Evolutionary conservation across 805 yeast genomes (phyloP).

Genomic region (Saturnispora ahearnii): DNA sequence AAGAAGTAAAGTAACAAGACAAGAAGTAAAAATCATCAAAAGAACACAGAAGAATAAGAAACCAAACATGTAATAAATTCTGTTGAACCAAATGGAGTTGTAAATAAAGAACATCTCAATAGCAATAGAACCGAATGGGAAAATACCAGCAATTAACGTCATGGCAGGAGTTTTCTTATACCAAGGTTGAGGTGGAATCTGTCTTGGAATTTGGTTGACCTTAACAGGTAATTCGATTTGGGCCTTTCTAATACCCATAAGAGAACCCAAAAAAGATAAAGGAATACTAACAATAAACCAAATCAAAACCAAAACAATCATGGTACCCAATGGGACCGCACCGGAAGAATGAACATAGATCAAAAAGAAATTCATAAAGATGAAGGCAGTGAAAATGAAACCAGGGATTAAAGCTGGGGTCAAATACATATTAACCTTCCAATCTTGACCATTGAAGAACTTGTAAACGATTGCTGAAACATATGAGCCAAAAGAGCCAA

Average conservation of each 20-base stretch:
- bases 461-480: conserved; percentile 81
- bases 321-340: conserved; percentile 87
- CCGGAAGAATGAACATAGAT: conserved; percentile 78
- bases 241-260: conserved; percentile 58
- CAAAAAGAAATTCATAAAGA: conserved; percentile 74
- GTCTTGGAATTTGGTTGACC: conserved; percentile 93
- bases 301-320: conserved; percentile 67
- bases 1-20: conserved; percentile 69
- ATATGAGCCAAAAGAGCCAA: conserved; percentile 78
- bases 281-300: conserved; percentile 89
- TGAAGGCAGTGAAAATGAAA: conserved; percentile 48
- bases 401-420: conserved; percentile 89
- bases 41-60: conserved; percentile 81
- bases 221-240: conserved; percentile 52
- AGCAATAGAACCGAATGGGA: conserved; percentile 92
- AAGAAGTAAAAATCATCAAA: conserved; percentile 75
- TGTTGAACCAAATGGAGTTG: conserved; percentile 87
- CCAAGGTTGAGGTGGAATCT: conserved; percentile 87
- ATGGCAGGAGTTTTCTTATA: conserved; percentile 61
- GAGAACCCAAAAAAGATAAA: conserved; percentile 72
- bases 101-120: conserved; percentile 91
- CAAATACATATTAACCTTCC: conserved; percentile 78
- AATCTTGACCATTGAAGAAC: conserved; percentile 82
- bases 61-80: conserved; percentile 95
- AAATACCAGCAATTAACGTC: conserved; percentile 71